Conservation (phyloP, 257 asterid species). For the Orobanche coerulescens region DNA sequence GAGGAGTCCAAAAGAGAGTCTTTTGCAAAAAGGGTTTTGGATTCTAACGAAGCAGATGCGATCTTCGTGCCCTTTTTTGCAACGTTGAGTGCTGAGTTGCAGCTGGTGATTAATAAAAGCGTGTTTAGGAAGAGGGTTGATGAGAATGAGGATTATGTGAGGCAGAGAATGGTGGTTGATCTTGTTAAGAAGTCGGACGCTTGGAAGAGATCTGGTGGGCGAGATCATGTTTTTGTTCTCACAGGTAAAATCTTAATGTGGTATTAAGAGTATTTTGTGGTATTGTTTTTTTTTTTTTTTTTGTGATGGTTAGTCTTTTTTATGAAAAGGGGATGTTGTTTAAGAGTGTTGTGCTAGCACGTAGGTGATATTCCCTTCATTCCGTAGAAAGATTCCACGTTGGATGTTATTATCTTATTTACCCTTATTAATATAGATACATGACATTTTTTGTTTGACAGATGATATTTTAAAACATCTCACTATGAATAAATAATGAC, state of each 20-base stretch:
- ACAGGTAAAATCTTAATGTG: constrained; percentile 48
- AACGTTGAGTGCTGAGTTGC: constrained; percentile 86
- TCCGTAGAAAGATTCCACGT: no score
- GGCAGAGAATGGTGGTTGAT: constrained; percentile 76
- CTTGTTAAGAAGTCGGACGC: constrained; percentile 58
- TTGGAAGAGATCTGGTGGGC: constrained; percentile 86
- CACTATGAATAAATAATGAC: no score
- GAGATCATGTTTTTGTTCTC: constrained; percentile 86
- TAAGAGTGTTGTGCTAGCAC: neutral
- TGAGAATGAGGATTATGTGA: constrained; percentile 74
- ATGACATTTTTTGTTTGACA: no score
- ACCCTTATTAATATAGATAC: no score
- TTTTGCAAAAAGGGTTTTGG: constrained; percentile 59
- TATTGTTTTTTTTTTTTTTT: neutral
- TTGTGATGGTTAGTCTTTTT: no score
- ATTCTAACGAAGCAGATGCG: constrained; percentile 64
- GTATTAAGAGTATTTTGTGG: neutral
- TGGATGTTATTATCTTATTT: no score
- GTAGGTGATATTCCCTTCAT: neutral
- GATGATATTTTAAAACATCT: no score
- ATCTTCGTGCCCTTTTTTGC: constrained; percentile 90
- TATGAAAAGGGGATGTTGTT: no score
- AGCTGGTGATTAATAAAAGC: constrained; percentile 57
- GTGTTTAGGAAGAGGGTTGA: constrained; percentile 75
- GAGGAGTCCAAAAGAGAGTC: constrained; percentile 41